Evolutionary conservation across 495 filamentous ascomycete genomes (phyloP).

Genomic region (Aspergillus avenaceus): DNA sequence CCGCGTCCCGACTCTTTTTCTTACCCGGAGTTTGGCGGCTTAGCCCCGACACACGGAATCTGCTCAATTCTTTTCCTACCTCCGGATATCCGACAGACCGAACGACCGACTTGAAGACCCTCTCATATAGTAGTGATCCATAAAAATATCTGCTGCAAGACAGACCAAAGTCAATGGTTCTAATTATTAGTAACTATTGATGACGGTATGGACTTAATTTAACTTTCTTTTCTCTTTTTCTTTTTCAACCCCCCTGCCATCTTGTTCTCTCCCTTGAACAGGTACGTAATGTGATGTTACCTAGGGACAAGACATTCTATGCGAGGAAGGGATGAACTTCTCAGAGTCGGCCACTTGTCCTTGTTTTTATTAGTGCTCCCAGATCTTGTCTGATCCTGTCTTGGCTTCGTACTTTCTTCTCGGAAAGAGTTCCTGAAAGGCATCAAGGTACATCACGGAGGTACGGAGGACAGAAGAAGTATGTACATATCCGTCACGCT

Average conservation of each 20-base stretch:
- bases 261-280: neutral
- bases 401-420: neutral
- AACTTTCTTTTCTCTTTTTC: neutral
- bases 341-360: neutral
- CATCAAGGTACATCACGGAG: neutral
- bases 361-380: neutral
- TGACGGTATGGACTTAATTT: too few species aligned
- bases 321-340: neutral
- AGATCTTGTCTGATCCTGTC: neutral
- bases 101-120: constrained; percentile 7
- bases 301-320: neutral
- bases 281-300: neutral
- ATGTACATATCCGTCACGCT: neutral
- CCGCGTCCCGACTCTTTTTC: constrained; percentile 23
- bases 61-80: neutral
- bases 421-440: neutral
- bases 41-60: neutral
- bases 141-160: too few species aligned
- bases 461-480: neutral
- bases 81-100: constrained; percentile 16
- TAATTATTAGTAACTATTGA: neutral
- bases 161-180: neutral
- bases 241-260: neutral
- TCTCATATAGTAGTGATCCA: neutral
- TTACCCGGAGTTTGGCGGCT: constrained; percentile 15